phyloP scores from a whole-genome alignment of 1,139 yeast species.

The Candida dubliniensis region DNA sequence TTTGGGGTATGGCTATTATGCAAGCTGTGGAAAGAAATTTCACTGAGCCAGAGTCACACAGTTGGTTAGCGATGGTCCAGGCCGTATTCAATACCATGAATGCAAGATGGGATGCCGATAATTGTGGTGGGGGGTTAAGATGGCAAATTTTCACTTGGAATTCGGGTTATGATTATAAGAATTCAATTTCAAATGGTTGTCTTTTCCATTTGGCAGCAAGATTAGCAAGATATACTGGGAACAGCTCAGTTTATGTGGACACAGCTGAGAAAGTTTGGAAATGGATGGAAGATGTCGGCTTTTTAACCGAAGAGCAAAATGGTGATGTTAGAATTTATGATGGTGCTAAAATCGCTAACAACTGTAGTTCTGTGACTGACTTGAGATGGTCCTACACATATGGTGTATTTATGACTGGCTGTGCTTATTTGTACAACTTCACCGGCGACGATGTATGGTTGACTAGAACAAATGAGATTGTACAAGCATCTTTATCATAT shows the following conservation, averaged over 20 bases:
- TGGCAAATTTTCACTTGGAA: slow-evolving; percentile 85
- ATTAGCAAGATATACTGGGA: slow-evolving; percentile 68
- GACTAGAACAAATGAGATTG: slow-evolving; percentile 48
- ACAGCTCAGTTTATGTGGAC: slow-evolving; percentile 52
- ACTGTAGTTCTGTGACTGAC: slow-evolving; percentile 55
- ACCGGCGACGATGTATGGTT: slow-evolving; percentile 63
- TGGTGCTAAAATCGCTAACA: slow-evolving; percentile 62
- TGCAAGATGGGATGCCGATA: slow-evolving; percentile 64
- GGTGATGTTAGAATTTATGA: slow-evolving; percentile 56
- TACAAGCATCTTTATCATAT: slow-evolving; percentile 46
- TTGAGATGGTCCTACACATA: slow-evolving; percentile 78
- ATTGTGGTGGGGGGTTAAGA: slow-evolving; percentile 76
- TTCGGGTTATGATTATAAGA: slow-evolving; percentile 76
- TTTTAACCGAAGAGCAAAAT: slow-evolving; percentile 39
- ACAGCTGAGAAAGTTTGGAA: slow-evolving; percentile 69
- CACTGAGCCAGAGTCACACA: slow-evolving; percentile 49
- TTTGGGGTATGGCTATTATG: slow-evolving; percentile 65
- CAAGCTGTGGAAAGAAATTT: slow-evolving; percentile 64
- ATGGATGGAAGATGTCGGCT: slow-evolving; percentile 60
- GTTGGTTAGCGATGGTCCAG: slow-evolving; percentile 72
- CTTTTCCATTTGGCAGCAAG: slow-evolving; percentile 77
- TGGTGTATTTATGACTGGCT: slow-evolving; percentile 71
- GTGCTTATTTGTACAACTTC: slow-evolving; percentile 67
- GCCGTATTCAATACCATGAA: slow-evolving; percentile 78
- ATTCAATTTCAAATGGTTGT: slow-evolving; percentile 76